phyloP scores from a whole-genome alignment of 352 stramenopile species.

The Phytophthora litchii region DNA sequence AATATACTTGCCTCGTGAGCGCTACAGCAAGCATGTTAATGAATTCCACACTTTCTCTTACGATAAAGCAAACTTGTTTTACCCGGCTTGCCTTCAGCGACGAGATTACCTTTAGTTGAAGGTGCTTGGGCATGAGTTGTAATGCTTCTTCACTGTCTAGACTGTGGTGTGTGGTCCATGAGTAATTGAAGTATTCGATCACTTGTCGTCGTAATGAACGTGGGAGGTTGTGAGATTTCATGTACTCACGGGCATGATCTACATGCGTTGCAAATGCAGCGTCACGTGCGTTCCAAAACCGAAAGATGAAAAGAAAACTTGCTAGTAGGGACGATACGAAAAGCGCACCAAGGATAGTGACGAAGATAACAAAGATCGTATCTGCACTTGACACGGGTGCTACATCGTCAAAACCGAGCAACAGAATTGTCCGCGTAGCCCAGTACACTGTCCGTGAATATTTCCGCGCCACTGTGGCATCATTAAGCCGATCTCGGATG shows the following conservation, averaged over 20 bases:
- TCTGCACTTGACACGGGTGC: conserved; percentile 60
- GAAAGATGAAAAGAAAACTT: conserved; percentile 77
- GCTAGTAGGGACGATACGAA: conserved; percentile 65
- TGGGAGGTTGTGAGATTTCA: conserved; percentile 70
- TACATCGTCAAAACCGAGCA: conserved; percentile 72
- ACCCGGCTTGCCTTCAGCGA: conserved; percentile 67
- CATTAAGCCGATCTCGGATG: conserved; percentile 54
- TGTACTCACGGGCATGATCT: conserved; percentile 73
- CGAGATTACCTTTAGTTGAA: conserved; percentile 65
- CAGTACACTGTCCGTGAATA: conserved; percentile 69
- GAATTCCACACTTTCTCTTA: conserved; percentile 73
- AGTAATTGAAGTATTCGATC: conserved; percentile 68
- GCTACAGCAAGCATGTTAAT: conserved; percentile 63
- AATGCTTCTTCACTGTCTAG: conserved; percentile 67
- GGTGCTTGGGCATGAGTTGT: conserved; percentile 59
- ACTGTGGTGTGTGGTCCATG: conserved; percentile 64
- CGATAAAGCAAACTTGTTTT: conserved; percentile 72
- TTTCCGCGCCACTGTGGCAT: conserved; percentile 45
- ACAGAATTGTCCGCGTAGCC: conserved; percentile 56
- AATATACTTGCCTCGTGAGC: conserved; percentile 59
- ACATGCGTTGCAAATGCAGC: conserved; percentile 61
- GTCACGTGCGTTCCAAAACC: conserved; percentile 55
- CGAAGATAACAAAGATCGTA: conserved; percentile 54
- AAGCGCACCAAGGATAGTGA: conserved; percentile 55
- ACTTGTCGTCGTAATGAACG: conserved; percentile 54